These are phyloP conservation scores for Pleurotus tuber-regium DNA, from an alignment of 768 basidiomycete species.

Conservation along the genomic window DNA sequence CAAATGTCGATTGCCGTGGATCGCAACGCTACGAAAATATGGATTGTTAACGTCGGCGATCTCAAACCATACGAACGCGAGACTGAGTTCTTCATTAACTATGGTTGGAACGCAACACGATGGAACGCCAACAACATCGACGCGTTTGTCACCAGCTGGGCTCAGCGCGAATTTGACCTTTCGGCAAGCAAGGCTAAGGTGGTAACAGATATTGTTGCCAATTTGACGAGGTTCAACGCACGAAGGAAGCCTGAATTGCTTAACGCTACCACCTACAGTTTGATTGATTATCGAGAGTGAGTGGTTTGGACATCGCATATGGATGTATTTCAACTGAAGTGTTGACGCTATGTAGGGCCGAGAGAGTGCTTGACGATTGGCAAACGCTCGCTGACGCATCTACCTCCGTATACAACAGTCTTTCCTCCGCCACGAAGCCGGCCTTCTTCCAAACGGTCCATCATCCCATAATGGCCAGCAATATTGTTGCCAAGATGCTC, in stretches of 20 bases:
- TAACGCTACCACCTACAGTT: slow-evolving; percentile 58
- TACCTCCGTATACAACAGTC: slow-evolving; percentile 51
- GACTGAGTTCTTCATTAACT: slow-evolving; percentile 64
- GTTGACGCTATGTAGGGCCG: slow-evolving; percentile 41
- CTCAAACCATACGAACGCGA: slow-evolving; percentile 73
- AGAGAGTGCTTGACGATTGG: slow-evolving; percentile 52
- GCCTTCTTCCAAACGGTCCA: slow-evolving; percentile 75
- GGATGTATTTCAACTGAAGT: neutral
- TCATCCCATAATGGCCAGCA: slow-evolving; percentile 58
- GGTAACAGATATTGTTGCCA: slow-evolving; percentile 52
- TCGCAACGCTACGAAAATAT: slow-evolving; percentile 55
- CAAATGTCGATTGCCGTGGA: slow-evolving; percentile 67
- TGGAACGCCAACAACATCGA: slow-evolving; percentile 56
- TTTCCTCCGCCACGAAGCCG: slow-evolving; percentile 44
- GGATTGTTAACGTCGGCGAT: slow-evolving; percentile 77
- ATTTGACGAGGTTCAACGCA: slow-evolving; percentile 55
- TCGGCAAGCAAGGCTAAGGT: slow-evolving; percentile 33
- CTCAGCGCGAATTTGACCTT: slow-evolving; percentile 61
- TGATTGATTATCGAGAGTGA: slow-evolving; percentile 69
- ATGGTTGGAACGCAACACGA: slow-evolving; percentile 56
- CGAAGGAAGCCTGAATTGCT: slow-evolving; percentile 66
- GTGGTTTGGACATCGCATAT: slow-evolving; percentile 19
- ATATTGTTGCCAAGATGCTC: slow-evolving; percentile 56
- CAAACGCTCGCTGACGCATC: slow-evolving; percentile 44
- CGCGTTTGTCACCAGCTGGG: slow-evolving; percentile 55